These are phyloP conservation scores for Silene vulgaris DNA, from an alignment of 179 eudicot genomes.

Conservation along the genomic window DNA sequence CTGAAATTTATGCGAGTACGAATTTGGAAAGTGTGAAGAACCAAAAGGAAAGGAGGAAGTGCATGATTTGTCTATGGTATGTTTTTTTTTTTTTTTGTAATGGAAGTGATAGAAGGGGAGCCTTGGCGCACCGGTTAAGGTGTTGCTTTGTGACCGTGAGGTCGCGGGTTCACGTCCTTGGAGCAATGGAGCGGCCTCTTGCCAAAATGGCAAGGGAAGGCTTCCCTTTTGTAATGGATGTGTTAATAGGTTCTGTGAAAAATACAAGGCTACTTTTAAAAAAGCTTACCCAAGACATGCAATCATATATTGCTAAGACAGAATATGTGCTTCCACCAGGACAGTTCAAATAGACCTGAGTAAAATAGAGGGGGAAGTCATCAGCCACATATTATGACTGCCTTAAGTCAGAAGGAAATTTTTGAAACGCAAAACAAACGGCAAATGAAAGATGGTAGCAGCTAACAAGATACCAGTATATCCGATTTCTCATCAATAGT, in stretches of 20 bases:
- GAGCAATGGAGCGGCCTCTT: too few species aligned
- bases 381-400: background rate
- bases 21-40: background rate
- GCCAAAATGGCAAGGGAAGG: too few species aligned
- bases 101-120: too few species aligned
- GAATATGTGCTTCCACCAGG: constrained; percentile 94
- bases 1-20: constrained; percentile 28
- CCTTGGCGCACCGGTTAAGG: too few species aligned
- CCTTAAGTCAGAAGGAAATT: background rate
- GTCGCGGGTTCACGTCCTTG: too few species aligned
- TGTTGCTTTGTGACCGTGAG: too few species aligned
- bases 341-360: constrained; percentile 74
- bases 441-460: background rate
- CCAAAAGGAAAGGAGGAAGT: background rate
- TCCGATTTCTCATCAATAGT: constrained; percentile 81
- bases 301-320: constrained; percentile 79
- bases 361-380: constrained; percentile 9
- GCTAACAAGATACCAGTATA: constrained; percentile 51
- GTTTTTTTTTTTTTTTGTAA: too few species aligned
- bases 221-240: too few species aligned
- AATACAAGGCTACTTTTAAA: constrained; percentile 11
- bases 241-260: background rate
- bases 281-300: constrained; percentile 96
- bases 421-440: constrained; percentile 10
- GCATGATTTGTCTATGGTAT: background rate